Base-by-base conservation (phyloP, 2,329 filamentous ascomycete species). In the Penicillium corylophilum region DNA sequence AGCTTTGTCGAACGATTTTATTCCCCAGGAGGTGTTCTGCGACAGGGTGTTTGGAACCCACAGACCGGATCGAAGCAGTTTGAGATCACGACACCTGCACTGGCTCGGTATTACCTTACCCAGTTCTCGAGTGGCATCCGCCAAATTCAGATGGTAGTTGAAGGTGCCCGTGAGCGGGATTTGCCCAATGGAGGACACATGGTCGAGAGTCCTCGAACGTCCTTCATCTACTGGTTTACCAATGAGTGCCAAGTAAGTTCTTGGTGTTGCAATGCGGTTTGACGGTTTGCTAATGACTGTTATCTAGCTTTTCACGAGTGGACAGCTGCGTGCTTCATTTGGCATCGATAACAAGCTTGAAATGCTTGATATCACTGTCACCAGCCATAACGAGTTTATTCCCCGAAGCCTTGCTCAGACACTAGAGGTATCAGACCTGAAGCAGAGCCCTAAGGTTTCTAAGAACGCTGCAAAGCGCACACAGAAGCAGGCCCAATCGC, bases 41-140 rank as follows among this genome's bases (percentile, higher is more conserved):
- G 91, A 38, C 84, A 93, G 62, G 82, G 85, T 3, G 77, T 95
- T 15, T 79, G 71, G 59, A 72, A 75, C 23, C 63, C 68, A 4
- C 78, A 82, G 18, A 74, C 74, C 51, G 82, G 85, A 40, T 78
- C 87, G 49, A 96, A 95, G 75, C 84, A 88, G 64, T 96, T 92
- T 64, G 92, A 96, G 68, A 90, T 97, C 44, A 83, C 87, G 2
- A 89, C 84, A 52, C 83, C 91, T 3, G 89, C 89, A 1, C 79
- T 99, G 41, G 84, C 93, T 29, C 85, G 93, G 64, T 97, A 94
- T 71, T 96, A 96, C 69, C 85, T 88, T 63, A 92, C 90, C 0
- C 88, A 95, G 64, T 96, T 94, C 68, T 86, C 87, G 51, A 93
- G 90, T 54, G 92, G 91, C 6, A 86, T 96, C 49, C 87, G 83